Evolutionary conservation across 139 green algal species (phyloP), one percentile per base, ranked within the genome.

Genomic region (Picochlorum sp.): DNA sequence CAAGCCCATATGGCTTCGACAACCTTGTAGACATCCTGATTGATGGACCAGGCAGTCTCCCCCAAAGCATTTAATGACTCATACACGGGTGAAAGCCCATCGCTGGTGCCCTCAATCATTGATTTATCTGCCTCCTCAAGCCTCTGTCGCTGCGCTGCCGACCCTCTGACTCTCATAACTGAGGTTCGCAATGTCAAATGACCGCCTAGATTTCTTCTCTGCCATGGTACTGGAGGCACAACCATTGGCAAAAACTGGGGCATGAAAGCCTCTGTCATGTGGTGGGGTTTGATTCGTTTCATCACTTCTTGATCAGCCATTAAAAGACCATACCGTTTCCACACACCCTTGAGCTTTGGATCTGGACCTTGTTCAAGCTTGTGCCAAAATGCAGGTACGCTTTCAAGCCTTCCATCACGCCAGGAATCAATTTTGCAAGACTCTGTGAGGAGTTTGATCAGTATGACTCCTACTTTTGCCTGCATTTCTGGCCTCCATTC

Each of bases 1-100:
- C 28, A 58, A 7, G 37, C 69, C 63, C 59, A 73, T 20, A 74
- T 66, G 13, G 57, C 26, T 26, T 79, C 63, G 51, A 89, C 69
- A 50, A 73, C 72, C 6, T 68, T 62, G 11, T 85, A 71, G 50
- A 92, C 76, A 6, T 41, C 52, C 0, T 20, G 23, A 65, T 92
- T 90, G 58, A 92, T 72, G 4, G 69, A 58, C 89, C 90, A 95
- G 0, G 77, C 51, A 14, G 78, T 82, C 45, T 72, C 62, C 14
- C 87, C 84, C 44, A 96, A 74, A n/a, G 77, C 71, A 50, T 91
- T 94, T 37, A 97, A 74, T 0, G 84, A 88, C 3, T 86, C 75
- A 59, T 90, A 92, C 28, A 95, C 74, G 49, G 65, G 58, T 1
- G 68, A 70, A 13, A 65, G 14, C 38, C 68, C 59, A 6, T 59